Conservation (phyloP, 2,329 filamentous ascomycete genomes). For the Ascochyta clinopodiicola region DNA sequence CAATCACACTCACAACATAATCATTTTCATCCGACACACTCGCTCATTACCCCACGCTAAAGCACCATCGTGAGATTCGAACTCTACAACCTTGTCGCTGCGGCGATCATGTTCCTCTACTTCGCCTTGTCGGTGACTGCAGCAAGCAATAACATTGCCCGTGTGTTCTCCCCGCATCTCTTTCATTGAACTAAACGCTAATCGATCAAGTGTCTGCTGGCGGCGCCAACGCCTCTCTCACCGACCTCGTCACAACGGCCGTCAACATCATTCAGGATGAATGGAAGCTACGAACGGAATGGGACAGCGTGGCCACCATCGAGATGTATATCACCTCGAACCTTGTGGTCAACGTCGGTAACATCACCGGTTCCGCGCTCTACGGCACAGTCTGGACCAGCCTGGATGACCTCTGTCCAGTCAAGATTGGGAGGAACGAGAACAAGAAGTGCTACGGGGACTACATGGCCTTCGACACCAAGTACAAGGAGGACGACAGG, state of each 20-base stretch:
- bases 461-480: background rate
- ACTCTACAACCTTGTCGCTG: too few relatives aligned
- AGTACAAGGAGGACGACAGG: background rate
- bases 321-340: slow-evolving; percentile 1
- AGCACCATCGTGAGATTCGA: too few relatives aligned
- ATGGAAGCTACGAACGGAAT: background rate
- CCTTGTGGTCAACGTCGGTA: background rate
- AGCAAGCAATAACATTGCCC: too few relatives aligned
- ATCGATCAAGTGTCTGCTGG: background rate
- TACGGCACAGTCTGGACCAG: background rate
- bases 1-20: background rate
- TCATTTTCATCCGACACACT: too few relatives aligned
- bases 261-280: background rate
- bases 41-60: too few relatives aligned
- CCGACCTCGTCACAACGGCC: background rate
- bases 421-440: background rate
- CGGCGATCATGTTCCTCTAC: too few relatives aligned
- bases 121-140: too few relatives aligned
- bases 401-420: background rate
- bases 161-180: too few relatives aligned
- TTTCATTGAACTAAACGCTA: background rate
- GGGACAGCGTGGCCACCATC: background rate
- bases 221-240: background rate
- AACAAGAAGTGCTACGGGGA: background rate
- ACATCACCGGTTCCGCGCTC: background rate